Base-by-base conservation (phyloP, 768 basidiomycete genomes). In the Russula vinacea region DNA sequence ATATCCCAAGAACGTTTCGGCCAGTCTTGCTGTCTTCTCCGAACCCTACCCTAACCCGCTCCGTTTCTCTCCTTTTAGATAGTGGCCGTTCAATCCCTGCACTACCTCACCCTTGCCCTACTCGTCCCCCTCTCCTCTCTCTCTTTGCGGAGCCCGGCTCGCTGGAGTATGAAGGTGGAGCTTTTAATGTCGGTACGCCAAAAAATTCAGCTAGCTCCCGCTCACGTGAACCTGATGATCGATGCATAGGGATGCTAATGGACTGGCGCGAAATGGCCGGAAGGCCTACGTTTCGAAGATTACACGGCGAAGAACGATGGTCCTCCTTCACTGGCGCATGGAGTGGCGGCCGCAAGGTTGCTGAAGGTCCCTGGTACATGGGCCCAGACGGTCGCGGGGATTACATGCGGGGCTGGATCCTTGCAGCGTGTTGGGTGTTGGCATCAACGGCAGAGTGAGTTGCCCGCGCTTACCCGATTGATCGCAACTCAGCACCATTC, bases 231-330 rank as follows among this genome's bases (percentile, higher is more conserved):
- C 52, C 47, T 35, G 57, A 56, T 56, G 51, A 37, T 49, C 54
- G 60, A 42, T 37, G 13, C 22, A 39, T 65, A 88, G 89, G 88
- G 3, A 92, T 94, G 88, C 79, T 98, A 42, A 93, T 99, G 87
- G 95, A 98, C 76, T 99, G 97, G 97, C 82, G 94, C 52, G 91
- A 98, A 75, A 88, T 99, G 85, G 90, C 94, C 1, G 90, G 93
- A 5, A 77, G 83, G 57, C 85, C 90, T 4, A 94, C 94, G 0
- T 84, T 89, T 24, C 83, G 81, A 61, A 83, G 83, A 32, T 74
- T 85, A 61, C 81, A 84, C 26, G 87, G 85, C 19, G 83, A 83
- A 59, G 83, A 84, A 49, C 76, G 82, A 51, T 91, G 88, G 88
- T 78, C 76, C 57, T 81, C 84, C 42, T 83, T 85, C 71, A 79